Conservation (phyloP, 73 alveolate species). For the Strombidium stylifer region DNA sequence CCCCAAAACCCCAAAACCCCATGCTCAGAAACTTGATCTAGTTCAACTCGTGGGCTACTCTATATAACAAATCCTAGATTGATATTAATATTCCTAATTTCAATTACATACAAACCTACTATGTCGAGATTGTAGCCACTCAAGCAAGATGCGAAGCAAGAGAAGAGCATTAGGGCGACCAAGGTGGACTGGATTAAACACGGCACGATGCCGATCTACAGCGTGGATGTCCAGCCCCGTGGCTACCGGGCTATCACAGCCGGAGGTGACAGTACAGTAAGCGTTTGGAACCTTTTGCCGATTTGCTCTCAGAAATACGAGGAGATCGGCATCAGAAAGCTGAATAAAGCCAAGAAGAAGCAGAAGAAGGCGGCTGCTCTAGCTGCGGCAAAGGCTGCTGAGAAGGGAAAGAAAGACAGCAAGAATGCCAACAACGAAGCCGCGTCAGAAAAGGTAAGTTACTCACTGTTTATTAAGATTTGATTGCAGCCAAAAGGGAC, state of each 20-base stretch:
- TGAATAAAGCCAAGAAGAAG: background rate
- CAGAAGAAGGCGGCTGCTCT: background rate
- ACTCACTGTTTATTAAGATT: too few relatives aligned
- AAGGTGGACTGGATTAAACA: slow-evolving; percentile 52
- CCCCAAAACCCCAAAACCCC: too few relatives aligned
- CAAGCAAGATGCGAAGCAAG: too few relatives aligned
- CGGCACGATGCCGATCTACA: slow-evolving; percentile 35
- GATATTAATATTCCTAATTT: too few relatives aligned
- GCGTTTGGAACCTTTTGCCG: slow-evolving; percentile 61
- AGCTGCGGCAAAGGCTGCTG: background rate
- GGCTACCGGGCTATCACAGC: slow-evolving; percentile 62
- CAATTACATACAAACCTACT: too few relatives aligned
- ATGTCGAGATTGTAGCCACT: too few relatives aligned
- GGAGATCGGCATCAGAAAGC: background rate
- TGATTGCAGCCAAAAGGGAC: too few relatives aligned
- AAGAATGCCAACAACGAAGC: background rate
- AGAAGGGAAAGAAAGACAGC: background rate
- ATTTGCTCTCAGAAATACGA: slow-evolving; percentile 37
- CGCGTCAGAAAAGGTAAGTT: too few relatives aligned
- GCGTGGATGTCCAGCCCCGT: slow-evolving; percentile 58
- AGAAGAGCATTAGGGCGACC: slow-evolving; percentile 34
- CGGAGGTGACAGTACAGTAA: slow-evolving; percentile 47
- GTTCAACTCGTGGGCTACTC: too few relatives aligned
- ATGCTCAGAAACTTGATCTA: too few relatives aligned
- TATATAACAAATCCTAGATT: too few relatives aligned